These are phyloP conservation scores for Dioszegia crocea DNA, from an alignment of 768 basidiomycete species.

Conservation along the genomic window DNA sequence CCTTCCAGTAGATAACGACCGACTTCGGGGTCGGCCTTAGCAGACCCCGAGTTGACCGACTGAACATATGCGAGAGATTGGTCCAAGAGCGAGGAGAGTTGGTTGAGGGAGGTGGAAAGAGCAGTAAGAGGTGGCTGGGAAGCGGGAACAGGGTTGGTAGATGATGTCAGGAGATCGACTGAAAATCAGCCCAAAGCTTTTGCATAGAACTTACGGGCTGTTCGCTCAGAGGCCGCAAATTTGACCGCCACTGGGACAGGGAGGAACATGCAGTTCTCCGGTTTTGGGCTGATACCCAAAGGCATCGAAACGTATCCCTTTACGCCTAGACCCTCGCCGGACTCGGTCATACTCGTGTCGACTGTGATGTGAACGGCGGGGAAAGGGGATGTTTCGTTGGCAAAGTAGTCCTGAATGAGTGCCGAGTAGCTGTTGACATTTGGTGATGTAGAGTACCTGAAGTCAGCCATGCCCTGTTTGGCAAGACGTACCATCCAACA, in stretches of 20 bases:
- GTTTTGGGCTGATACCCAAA: constrained; percentile 79
- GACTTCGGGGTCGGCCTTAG: constrained; percentile 73
- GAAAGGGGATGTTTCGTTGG: constrained; percentile 80
- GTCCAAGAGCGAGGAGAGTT: constrained; percentile 73
- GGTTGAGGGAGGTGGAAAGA: constrained; percentile 67
- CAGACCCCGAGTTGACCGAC: constrained; percentile 65
- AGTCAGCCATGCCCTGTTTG: neutral
- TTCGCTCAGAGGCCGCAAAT: constrained; percentile 76
- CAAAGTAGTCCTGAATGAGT: constrained; percentile 95
- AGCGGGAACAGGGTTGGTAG: constrained; percentile 33
- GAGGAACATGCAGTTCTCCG: constrained; percentile 91
- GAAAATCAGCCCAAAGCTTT: constrained; percentile 4
- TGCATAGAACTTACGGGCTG: constrained; percentile 67
- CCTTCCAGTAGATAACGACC: constrained; percentile 90
- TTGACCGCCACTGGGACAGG: constrained; percentile 84
- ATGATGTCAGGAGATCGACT: constrained; percentile 68
- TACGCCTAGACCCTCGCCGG: constrained; percentile 62
- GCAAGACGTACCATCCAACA: constrained; percentile 79
- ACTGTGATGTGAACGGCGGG: constrained; percentile 87
- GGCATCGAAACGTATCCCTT: constrained; percentile 86
- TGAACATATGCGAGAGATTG: constrained; percentile 80
- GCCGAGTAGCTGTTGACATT: constrained; percentile 91
- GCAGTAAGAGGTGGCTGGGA: constrained; percentile 65
- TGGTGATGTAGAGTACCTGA: constrained; percentile 87
- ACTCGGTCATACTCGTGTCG: constrained; percentile 65